These are phyloP conservation scores for Phytophthora multivora DNA, from an alignment of 352 stramenopile genomes.

Conservation along the genomic window DNA sequence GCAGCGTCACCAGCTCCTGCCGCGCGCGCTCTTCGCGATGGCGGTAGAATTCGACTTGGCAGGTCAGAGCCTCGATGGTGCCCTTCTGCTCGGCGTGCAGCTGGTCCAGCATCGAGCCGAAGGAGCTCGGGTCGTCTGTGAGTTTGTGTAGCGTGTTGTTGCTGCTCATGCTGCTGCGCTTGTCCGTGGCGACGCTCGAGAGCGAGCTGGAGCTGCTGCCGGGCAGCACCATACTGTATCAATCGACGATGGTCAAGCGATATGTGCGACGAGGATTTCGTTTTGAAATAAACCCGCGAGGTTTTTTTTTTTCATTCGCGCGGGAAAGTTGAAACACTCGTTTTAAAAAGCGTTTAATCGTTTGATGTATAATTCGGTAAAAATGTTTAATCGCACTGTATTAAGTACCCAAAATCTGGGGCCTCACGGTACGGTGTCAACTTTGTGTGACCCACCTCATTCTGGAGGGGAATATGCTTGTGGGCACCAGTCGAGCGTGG, in stretches of 20 bases:
- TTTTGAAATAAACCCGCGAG: neutral
- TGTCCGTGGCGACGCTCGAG: conserved; percentile 28
- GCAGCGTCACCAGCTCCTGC: conserved; percentile 67
- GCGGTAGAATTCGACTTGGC: conserved; percentile 81
- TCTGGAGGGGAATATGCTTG: conserved; percentile 20
- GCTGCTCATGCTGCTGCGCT: conserved; percentile 24
- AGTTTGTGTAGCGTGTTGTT: conserved; percentile 33
- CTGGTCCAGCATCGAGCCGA: conserved; percentile 68
- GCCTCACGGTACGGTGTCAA: too few species aligned
- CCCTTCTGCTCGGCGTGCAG: conserved; percentile 81
- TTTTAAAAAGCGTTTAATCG: too few species aligned
- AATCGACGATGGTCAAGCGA: conserved; percentile 7
- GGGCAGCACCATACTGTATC: conserved; percentile 36
- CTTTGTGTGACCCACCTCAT: neutral
- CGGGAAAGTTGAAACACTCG: too few species aligned
- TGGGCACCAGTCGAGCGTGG: conserved; percentile 15
- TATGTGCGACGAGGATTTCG: conserved; percentile 14
- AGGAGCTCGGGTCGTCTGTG: conserved; percentile 48
- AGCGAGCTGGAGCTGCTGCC: conserved; percentile 34
- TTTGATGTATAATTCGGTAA: too few species aligned
- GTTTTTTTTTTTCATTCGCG: neutral
- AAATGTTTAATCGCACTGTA: too few species aligned
- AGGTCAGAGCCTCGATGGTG: conserved; percentile 80
- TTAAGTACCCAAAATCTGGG: too few species aligned
- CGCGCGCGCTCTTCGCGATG: conserved; percentile 72